Evolutionary conservation across 2,329 filamentous ascomycete species (phyloP).

Genomic region (Tolypocladium nubicola): DNA sequence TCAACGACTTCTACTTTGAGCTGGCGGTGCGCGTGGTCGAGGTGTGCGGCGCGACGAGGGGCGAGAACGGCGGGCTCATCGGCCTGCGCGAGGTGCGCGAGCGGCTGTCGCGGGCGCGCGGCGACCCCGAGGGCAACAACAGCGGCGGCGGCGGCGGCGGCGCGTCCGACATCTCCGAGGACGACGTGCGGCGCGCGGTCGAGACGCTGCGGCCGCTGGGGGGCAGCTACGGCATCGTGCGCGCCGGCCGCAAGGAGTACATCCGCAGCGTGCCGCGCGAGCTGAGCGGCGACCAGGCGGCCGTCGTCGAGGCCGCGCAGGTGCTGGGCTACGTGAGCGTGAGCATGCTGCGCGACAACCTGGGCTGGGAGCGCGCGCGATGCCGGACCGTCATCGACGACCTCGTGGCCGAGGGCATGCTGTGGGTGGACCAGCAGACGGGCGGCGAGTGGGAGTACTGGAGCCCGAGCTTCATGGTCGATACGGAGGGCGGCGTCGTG

Average conservation of each 20-base stretch:
- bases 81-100: conserved; percentile 72
- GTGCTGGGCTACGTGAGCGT: conserved; percentile 83
- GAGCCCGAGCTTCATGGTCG: conserved; percentile 66
- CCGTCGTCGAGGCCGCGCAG: conserved; percentile 83
- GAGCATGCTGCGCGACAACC: conserved; percentile 77
- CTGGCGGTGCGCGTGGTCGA: conserved; percentile 93
- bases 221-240: conserved; percentile 75
- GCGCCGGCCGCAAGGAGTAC: conserved; percentile 74
- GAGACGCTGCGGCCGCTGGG: conserved; percentile 79
- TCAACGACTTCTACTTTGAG: conserved; percentile 98
- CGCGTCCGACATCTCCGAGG: conserved; percentile 63
- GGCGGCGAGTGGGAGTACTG: conserved; percentile 82
- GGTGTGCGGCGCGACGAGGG: conserved; percentile 74
- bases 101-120: conserved; percentile 46
- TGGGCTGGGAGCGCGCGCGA: conserved; percentile 74
- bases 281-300: conserved; percentile 86
- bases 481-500: conserved; percentile 15
- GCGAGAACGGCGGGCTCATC: conserved; percentile 88
- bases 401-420: conserved; percentile 74
- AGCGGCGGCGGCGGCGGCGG: conserved; percentile 69
- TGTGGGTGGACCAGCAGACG: conserved; percentile 86
- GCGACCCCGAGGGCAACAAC: conserved; percentile 39
- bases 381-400: conserved; percentile 89
- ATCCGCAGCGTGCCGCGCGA: conserved; percentile 92
- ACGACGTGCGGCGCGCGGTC: conserved; percentile 85